Percentiles rank a stretch among this genome's conserved stretches.
phyloP scores from a whole-genome alignment of 2,329 filamentous ascomycete species.

The Pseudogymnoascus sp. region DNA sequence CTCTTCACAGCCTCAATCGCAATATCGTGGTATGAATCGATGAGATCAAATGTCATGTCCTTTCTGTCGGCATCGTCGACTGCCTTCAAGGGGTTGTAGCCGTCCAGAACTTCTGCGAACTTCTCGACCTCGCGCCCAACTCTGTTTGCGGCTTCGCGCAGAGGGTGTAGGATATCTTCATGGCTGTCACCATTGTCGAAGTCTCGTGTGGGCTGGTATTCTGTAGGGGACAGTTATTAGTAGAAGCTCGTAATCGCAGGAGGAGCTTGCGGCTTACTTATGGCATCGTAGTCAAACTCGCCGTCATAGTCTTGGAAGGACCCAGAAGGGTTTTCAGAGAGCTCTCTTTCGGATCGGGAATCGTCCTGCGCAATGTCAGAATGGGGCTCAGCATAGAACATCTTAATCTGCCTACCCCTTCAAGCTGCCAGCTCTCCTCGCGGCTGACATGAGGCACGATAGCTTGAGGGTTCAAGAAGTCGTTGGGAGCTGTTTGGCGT shows the following conservation, averaged over 20 bases:
- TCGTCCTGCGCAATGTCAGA: constrained; percentile 15
- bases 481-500: neutral
- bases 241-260: constrained; percentile 23
- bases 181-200: constrained; percentile 32
- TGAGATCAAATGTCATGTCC: constrained; percentile 58
- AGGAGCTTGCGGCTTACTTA: constrained; percentile 1
- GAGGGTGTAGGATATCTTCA: constrained; percentile 44
- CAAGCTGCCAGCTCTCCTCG: constrained; percentile 26
- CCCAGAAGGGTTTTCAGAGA: constrained; percentile 25
- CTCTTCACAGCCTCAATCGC: constrained; percentile 37
- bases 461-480: neutral
- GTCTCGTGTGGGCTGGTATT: constrained; percentile 20
- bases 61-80: constrained; percentile 45
- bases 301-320: constrained; percentile 20
- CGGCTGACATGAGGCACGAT: constrained; percentile 10
- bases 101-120: constrained; percentile 76
- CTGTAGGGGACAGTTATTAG: constrained; percentile 12
- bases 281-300: neutral
- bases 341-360: constrained; percentile 23
- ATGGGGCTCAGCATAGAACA: neutral
- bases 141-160: constrained; percentile 56
- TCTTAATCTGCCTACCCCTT: constrained; percentile 18
- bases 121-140: constrained; percentile 76
- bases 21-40: constrained; percentile 55
- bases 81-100: constrained; percentile 50